Evolutionary conservation across 805 yeast species (phyloP).

Genomic region (Metschnikowia cerradonensis): DNA sequence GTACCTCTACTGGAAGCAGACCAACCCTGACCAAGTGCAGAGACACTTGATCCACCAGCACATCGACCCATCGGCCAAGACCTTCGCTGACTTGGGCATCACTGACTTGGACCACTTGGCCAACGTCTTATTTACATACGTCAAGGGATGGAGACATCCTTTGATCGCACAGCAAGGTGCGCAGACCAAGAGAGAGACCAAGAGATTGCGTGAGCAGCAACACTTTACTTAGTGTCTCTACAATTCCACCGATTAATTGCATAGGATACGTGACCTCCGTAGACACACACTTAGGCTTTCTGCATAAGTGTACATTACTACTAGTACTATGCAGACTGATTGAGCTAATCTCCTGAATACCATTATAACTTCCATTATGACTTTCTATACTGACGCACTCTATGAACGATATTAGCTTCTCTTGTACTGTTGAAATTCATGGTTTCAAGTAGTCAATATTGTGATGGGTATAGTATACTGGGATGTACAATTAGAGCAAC

Average conservation of each 20-base stretch:
- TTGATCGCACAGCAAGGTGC: conserved; percentile 45
- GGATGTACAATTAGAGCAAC: too few species aligned
- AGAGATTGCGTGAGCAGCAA: conserved; percentile 42
- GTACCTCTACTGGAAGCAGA: conserved; percentile 42
- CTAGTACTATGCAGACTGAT: too few species aligned
- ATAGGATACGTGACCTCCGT: conserved; percentile 1
- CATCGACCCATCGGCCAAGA: conserved; percentile 55
- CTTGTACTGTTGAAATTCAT: too few species aligned
- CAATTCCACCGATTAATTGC: conserved; percentile 2
- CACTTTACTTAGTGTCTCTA: conserved; percentile 33
- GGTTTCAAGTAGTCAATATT: too few species aligned
- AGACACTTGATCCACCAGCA: conserved; percentile 67
- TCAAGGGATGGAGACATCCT: conserved; percentile 49
- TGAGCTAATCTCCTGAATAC: not conserved
- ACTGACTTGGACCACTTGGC: conserved; percentile 42
- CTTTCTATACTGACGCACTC: too few species aligned
- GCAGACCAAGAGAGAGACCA: conserved; percentile 36
- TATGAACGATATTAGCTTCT: too few species aligned
- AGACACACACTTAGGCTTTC: not conserved
- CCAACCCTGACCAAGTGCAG: conserved; percentile 70
- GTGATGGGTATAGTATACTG: too few species aligned
- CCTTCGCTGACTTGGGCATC: conserved; percentile 71
- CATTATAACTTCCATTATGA: not conserved
- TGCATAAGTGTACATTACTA: too few species aligned
- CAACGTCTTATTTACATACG: conserved; percentile 42